These are phyloP conservation scores for Aspergillus nidulans DNA, from an alignment of 495 filamentous ascomycete genomes.

Conservation along the genomic window DNA sequence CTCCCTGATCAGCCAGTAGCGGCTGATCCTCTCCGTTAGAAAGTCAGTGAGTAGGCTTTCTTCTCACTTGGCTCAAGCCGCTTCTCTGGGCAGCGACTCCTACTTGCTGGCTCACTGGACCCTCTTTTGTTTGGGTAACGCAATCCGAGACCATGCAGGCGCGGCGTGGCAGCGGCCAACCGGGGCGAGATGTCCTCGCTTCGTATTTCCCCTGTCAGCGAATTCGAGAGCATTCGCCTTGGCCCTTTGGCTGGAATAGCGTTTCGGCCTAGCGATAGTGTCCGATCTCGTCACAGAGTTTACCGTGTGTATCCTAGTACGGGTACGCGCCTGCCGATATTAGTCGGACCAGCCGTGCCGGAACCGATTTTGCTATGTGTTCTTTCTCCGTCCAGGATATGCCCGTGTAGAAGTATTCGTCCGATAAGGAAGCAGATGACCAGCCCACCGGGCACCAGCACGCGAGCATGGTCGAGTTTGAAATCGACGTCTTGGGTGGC, in stretches of 20 bases:
- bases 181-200: background rate
- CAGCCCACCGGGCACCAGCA: background rate
- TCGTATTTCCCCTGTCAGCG: background rate
- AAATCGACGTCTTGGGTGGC: background rate
- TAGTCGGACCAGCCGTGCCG: background rate
- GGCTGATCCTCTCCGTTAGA: background rate
- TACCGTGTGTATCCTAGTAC: background rate
- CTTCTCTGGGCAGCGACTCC: background rate
- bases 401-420: no score
- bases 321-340: background rate
- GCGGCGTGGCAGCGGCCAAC: background rate
- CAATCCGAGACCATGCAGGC: background rate
- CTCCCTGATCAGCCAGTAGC: background rate
- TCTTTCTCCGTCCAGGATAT: no score
- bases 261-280: background rate
- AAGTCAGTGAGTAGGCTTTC: background rate
- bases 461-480: background rate
- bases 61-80: background rate
- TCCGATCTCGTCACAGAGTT: background rate
- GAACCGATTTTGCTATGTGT: background rate
- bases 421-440: background rate
- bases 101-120: background rate
- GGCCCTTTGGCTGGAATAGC: background rate
- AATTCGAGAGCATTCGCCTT: background rate
- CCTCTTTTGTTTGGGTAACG: background rate